Base-by-base conservation (phyloP, 768 basidiomycete species). In the Coprinopsis cinerea region DNA sequence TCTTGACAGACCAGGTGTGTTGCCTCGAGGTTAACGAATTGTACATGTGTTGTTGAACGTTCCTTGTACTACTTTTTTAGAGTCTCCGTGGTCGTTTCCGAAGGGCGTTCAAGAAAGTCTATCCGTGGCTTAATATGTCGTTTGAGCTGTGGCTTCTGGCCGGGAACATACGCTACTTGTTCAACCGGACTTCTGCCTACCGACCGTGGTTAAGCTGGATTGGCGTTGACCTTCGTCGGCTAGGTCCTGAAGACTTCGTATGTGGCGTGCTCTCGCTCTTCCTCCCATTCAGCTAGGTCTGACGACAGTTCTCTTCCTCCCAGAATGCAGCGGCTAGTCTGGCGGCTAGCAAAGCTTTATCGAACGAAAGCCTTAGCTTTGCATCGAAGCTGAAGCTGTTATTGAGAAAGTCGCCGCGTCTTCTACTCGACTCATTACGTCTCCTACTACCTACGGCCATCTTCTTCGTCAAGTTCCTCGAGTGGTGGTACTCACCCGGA, bases 401-500 rank as follows among this genome's bases (percentile, higher is more conserved):
- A 27, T 53, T 88, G 15, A 54, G 67, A 44, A 64, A 66, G 18
- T 78, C 81, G 5, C 89, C 88, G 5, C 77, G 73, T 43, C 65
- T 84, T 36, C 57, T 88, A 7, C 73, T 93, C 26, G 88, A 92
- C 62, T 91, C 88, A 2, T 71, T 93, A 32, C 80, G 83, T 52
- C 69, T 89, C 41, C 73, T 90, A 40, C 77, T 93, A 27, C 95
- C 91, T 14, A 88, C 85, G 17, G 85, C 87, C 35, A 92, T 99
- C 51, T 95, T 99, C 67, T 88, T 91, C 63, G 74, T 99, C 72
- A 95, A 93, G 66, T 94, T 98, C 67, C 73, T 96, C 40, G 93
- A 98, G 67, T 99, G 96, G 93, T 99, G 95, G 93, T 98, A 98
- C 62, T 94, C 92, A 3, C 93, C 96, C 18, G 78, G 78, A 37